Evolutionary conservation across 345 rosid species (phyloP).

Genomic region (Camelina laxa): DNA sequence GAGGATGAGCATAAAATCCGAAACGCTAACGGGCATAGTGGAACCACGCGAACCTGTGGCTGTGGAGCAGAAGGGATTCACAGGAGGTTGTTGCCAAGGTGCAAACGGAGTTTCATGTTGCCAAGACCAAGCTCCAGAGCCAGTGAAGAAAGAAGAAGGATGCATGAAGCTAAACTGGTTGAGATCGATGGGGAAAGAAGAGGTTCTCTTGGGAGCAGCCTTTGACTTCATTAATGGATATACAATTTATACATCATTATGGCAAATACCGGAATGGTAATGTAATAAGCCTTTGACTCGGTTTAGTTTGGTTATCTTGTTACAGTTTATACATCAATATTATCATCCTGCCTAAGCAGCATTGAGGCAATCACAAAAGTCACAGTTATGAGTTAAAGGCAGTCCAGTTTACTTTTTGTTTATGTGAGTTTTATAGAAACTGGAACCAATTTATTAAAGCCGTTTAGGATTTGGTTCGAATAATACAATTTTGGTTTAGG

Average conservation of each 20-base stretch:
- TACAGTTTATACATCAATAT: not conserved
- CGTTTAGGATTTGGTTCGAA: not conserved
- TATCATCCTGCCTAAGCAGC: too few relatives aligned
- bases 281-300: not conserved
- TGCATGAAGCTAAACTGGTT: constrained; percentile 49
- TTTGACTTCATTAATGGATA: not conserved
- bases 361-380: too few relatives aligned
- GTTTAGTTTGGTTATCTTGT: constrained; percentile 1
- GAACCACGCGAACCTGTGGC: constrained; percentile 23
- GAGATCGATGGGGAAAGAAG: constrained; percentile 62
- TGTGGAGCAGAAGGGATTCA: constrained; percentile 41
- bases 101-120: constrained; percentile 78
- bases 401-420: not conserved
- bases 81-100: constrained; percentile 80
- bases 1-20: constrained; percentile 48
- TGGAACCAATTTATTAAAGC: too few relatives aligned
- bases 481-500: not conserved
- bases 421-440: not conserved
- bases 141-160: constrained; percentile 41
- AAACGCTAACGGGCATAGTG: constrained; percentile 45
- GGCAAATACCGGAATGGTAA: constrained; percentile 10
- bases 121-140: constrained; percentile 54
- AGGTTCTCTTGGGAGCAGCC: constrained; percentile 66
- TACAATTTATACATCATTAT: not conserved
- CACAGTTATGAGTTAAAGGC: not conserved